These are phyloP conservation scores for Ephemerocybe angulata DNA, from an alignment of 768 basidiomycete species.

Conservation along the genomic window DNA sequence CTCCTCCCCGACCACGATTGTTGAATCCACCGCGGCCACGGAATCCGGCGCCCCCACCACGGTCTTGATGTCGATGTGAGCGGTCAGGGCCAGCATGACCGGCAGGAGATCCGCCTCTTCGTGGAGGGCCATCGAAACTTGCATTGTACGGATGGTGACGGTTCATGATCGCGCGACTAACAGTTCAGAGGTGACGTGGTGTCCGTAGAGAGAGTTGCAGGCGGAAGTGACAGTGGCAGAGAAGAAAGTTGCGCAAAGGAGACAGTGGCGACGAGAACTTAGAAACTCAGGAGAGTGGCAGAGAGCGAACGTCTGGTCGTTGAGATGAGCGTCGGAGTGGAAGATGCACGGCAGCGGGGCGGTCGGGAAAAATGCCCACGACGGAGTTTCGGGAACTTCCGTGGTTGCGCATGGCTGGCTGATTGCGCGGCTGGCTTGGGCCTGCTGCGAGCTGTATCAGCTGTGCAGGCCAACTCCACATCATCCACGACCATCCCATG, in stretches of 20 bases:
- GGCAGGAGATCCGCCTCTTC: conserved; percentile 60
- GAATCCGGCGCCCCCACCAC: conserved; percentile 48
- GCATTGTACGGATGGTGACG: conserved; percentile 86
- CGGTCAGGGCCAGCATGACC: conserved; percentile 71
- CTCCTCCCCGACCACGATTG: conserved; percentile 34
- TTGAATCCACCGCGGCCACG: conserved; percentile 45
- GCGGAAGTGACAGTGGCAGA: conserved; percentile 17
- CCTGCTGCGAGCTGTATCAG: conserved; percentile 8
- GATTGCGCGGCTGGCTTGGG: conserved; percentile 2
- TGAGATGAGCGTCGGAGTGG: conserved; percentile 6
- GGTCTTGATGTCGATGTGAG: conserved; percentile 56
- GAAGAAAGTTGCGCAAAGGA: conserved; percentile 16
- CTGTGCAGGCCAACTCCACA: conserved; percentile 17
- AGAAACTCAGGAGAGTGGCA: conserved; percentile 6
- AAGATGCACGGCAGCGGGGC: conserved; percentile 12
- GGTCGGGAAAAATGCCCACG: conserved; percentile 14
- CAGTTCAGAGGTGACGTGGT: conserved; percentile 36
- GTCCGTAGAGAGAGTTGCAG: conserved; percentile 16
- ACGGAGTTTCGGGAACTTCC: conserved; percentile 30
- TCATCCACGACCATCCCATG: conserved; percentile 47
- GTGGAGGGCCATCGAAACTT: conserved; percentile 54
- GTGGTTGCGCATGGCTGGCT: conserved; percentile 14
- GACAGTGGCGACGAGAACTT: conserved; percentile 2
- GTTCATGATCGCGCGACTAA: conserved; percentile 59
- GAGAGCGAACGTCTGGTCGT: background rate